Evolutionary conservation across 2,329 filamentous ascomycete species (phyloP).

Genomic region (Parastagonospora avenae): DNA sequence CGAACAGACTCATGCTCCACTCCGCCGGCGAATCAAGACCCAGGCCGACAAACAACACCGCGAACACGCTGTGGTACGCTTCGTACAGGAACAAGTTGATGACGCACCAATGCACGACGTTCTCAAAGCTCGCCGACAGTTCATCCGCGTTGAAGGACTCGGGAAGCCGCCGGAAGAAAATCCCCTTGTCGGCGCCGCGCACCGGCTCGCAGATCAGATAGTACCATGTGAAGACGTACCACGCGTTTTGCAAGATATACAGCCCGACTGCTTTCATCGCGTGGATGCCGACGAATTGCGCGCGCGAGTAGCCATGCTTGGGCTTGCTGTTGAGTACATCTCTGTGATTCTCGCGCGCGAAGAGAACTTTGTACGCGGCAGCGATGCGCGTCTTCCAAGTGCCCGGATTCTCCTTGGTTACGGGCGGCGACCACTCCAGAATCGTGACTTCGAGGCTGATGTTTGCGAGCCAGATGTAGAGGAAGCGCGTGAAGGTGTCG

Average conservation of each 20-base stretch:
- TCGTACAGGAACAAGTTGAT: slow-evolving; percentile 19
- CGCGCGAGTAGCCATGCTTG: slow-evolving; percentile 1
- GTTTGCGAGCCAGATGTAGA: slow-evolving; percentile 26
- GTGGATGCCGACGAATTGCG: slow-evolving; percentile 5
- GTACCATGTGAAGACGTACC: background rate
- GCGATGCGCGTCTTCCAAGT: slow-evolving; percentile 1
- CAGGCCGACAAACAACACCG: slow-evolving; percentile 13
- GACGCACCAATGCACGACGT: slow-evolving; percentile 14
- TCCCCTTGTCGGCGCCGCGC: background rate
- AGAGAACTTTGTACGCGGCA: slow-evolving; percentile 16
- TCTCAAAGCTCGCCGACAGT: slow-evolving; percentile 4
- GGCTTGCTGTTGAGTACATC: background rate
- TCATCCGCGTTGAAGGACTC: slow-evolving; percentile 3
- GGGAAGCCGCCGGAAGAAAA: slow-evolving; percentile 11
- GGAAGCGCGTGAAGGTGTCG: slow-evolving; percentile 21
- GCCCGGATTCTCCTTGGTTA: slow-evolving; percentile 2
- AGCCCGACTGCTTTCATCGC: background rate
- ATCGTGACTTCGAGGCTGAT: slow-evolving; percentile 20
- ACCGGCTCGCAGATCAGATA: background rate
- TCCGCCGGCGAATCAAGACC: slow-evolving; percentile 9
- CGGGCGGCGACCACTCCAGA: slow-evolving; percentile 6
- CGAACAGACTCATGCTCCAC: slow-evolving; percentile 19
- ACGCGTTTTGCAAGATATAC: background rate
- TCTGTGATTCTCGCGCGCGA: slow-evolving; percentile 6
- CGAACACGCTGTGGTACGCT: slow-evolving; percentile 14